These are phyloP conservation scores for Strobilomyces echinocephalus DNA, from an alignment of 768 basidiomycete genomes.

Conservation along the genomic window DNA sequence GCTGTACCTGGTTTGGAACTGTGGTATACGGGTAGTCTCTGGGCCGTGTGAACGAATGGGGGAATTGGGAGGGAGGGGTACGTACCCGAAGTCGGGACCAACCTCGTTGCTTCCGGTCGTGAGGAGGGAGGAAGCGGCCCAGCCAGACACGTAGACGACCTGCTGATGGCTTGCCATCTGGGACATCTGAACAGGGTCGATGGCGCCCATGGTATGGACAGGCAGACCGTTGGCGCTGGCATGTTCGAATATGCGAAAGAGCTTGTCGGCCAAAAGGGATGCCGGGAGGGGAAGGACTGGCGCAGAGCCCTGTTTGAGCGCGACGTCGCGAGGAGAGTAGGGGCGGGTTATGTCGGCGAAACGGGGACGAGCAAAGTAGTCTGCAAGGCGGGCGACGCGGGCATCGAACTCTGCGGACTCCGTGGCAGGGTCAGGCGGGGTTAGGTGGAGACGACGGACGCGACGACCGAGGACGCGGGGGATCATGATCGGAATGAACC, in stretches of 20 bases:
- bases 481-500: conserved; percentile 33
- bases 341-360: conserved; percentile 72
- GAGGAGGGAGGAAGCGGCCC: conserved; percentile 81
- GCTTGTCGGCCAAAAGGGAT: conserved; percentile 78
- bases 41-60: conserved; percentile 3
- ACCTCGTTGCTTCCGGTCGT: conserved; percentile 91
- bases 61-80: neutral
- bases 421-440: conserved; percentile 51
- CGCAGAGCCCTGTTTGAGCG: conserved; percentile 83
- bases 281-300: conserved; percentile 74
- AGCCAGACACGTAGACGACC: conserved; percentile 88
- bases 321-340: conserved; percentile 76
- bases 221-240: conserved; percentile 62
- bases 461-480: conserved; percentile 10
- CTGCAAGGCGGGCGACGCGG: conserved; percentile 57
- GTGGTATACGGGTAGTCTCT: conserved; percentile 96
- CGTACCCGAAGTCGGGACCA: conserved; percentile 83
- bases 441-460: conserved; percentile 43
- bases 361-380: conserved; percentile 73
- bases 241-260: conserved; percentile 62
- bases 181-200: conserved; percentile 92
- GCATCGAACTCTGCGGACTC: conserved; percentile 57
- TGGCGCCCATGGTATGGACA: conserved; percentile 88
- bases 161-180: conserved; percentile 88
- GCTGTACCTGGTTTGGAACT: conserved; percentile 92